Evolutionary conservation across 371 early-diverging fungal genomes (phyloP), one percentile per base, ranked within the genome.

Genomic region (Mycotypha africana): DNA sequence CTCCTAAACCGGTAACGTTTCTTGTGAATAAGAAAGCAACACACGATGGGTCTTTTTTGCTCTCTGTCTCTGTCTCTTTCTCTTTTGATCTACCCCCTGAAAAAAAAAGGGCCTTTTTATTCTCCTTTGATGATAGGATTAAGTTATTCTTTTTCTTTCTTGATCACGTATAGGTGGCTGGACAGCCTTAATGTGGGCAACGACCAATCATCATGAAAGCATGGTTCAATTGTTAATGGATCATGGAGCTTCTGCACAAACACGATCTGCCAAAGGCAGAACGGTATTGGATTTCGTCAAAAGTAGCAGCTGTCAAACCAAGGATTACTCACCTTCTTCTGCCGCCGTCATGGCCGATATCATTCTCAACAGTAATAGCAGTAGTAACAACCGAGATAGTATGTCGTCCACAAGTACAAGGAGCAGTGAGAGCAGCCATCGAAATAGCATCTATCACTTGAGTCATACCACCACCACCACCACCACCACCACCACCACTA

Each of bases 141-240:
- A n/a, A n/a, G n/a, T 28, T 28, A 1, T n/a, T 33, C 11, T 24
- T 32, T 34, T 40, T 30, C 25, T 32, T 20, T 32, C 33, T 23
- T 31, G 30, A 24, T 23, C 22, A 23, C 15, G 37, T n/a, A 20
- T 62, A 83, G 89, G 78, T 52, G 97, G 97, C 16, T 96, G 97
- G 97, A 85, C 94, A 4, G 86, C 93, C n/a, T 78, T 95, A 38
- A 84, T 94, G 78, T 96, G 97, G 97, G 94, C 97, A 2, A 86
- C 88, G 35, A 88, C 87, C 53, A 94, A 91, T 68, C 82, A 85
- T 45, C 85, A 91, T 69, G 82, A 83, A 47, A 62, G 63, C 9
- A 63, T 88, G 22, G 90, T 89, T 42, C 78, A 81, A 47, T 40
- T 86, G n/a, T 72, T 95, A 39, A 49, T 94, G 20, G 86, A 87